Percentiles rank a stretch among this genome's conserved stretches.
Conservation (phyloP, 768 basidiomycete genomes). For the Tulasnella sp. region DNA sequence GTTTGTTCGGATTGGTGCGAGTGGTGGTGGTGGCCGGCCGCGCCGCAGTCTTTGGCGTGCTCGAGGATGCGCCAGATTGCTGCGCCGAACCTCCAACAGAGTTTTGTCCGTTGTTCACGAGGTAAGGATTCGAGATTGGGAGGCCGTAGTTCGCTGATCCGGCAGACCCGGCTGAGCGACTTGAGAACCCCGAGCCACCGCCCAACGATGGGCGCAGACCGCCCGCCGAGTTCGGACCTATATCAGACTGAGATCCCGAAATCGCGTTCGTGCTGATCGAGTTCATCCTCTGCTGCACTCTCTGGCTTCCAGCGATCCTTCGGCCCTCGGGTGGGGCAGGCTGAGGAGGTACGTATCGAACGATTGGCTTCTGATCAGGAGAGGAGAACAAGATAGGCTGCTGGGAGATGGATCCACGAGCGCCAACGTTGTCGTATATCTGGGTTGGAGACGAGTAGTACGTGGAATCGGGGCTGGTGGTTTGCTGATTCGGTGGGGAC, state of each 20-base stretch:
- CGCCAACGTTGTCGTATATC: neutral
- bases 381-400: constrained; percentile 13
- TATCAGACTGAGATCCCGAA: neutral
- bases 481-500: neutral
- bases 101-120: neutral
- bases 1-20: constrained; percentile 13
- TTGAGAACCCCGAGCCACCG: neutral
- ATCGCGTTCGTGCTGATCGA: neutral
- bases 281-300: neutral
- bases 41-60: neutral
- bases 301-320: constrained; percentile 17
- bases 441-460: constrained; percentile 20
- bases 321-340: neutral
- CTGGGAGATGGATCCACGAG: neutral
- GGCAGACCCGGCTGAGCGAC: neutral
- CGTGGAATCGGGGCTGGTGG: constrained; percentile 15
- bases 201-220: neutral
- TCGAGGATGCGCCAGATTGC: neutral
- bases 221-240: neutral
- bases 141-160: neutral
- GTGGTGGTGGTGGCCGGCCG: neutral
- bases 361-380: constrained; percentile 7
- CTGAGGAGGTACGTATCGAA: neutral
- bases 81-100: neutral
- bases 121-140: neutral